Percentiles rank a stretch among this genome's conserved stretches.
These are phyloP conservation scores for Neonectria hederae DNA, from an alignment of 2,329 filamentous ascomycete species.

Conservation along the genomic window DNA sequence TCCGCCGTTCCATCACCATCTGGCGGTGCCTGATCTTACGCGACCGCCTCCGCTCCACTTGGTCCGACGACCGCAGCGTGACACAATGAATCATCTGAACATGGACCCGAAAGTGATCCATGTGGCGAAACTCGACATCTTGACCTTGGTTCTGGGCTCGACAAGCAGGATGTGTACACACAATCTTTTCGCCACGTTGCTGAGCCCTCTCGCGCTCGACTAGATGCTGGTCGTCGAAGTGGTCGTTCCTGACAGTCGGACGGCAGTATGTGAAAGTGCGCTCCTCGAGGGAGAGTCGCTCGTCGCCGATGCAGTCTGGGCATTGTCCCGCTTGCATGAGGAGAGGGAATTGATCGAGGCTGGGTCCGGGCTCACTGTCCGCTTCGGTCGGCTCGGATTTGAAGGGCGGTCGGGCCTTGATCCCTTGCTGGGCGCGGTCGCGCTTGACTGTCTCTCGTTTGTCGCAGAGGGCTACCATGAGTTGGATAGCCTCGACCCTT, in stretches of 20 bases:
- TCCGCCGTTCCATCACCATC: too few species aligned
- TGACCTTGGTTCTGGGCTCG: neutral
- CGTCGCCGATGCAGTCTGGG: constrained; percentile 1
- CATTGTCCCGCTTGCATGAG: constrained; percentile 2
- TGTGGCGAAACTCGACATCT: neutral
- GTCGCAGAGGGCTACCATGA: constrained; percentile 30
- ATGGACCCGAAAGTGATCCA: neutral
- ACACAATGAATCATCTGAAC: constrained; percentile 1
- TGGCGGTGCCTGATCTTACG: too few species aligned
- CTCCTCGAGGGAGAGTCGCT: constrained; percentile 1
- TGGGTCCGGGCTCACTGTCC: neutral
- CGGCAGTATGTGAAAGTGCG: constrained; percentile 10
- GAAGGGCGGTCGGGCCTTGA: neutral
- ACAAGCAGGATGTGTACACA: neutral
- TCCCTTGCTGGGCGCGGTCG: neutral
- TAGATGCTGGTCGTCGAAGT: constrained; percentile 6
- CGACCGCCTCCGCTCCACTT: too few species aligned
- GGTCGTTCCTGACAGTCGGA: constrained; percentile 2
- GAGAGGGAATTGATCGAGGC: constrained; percentile 7
- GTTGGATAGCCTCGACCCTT: neutral
- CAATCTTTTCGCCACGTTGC: neutral
- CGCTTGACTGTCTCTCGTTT: constrained; percentile 37
- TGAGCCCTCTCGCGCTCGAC: neutral
- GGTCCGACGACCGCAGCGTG: neutral
- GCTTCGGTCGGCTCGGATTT: neutral